Percentiles rank a stretch among this genome's conserved stretches.
Evolutionary conservation across 192 early-diverging fungal genomes (phyloP).

Genomic region (Mortierella claussenii): DNA sequence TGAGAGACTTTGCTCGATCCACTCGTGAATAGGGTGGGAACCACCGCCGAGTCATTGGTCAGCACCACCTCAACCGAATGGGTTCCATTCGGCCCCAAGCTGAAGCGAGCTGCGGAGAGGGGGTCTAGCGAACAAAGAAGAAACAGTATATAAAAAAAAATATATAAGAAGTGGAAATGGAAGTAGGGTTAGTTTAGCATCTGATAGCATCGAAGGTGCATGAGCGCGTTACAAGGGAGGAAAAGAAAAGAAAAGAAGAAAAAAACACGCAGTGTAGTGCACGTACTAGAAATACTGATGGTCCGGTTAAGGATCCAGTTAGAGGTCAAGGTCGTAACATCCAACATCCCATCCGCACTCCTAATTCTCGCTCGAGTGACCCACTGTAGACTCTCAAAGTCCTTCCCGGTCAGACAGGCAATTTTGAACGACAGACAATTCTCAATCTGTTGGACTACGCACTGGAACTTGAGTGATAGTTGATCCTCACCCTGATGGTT

Average conservation of each 20-base stretch:
- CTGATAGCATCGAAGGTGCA: no score
- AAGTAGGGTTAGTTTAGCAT: not conserved
- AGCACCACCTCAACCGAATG: not conserved
- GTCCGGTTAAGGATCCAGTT: not conserved
- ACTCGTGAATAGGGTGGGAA: not conserved
- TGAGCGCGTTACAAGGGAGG: not conserved
- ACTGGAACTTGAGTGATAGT: slow-evolving; percentile 9
- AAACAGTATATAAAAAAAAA: not conserved
- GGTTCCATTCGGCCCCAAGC: not conserved
- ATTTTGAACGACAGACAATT: slow-evolving; percentile 7
- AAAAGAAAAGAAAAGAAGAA: not conserved
- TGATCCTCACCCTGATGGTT: no score
- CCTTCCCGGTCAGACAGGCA: not conserved
- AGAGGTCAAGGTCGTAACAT: not conserved
- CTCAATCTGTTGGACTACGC: slow-evolving; percentile 7
- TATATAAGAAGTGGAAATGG: not conserved
- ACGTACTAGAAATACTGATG: slow-evolving; percentile 14
- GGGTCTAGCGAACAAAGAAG: not conserved
- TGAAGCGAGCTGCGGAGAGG: not conserved
- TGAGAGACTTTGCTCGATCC: not conserved
- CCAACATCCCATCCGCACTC: not conserved
- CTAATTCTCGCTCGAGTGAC: not conserved
- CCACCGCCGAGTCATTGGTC: not conserved
- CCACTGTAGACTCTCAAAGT: not conserved
- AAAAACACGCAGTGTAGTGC: not conserved